Evolutionary conservation across 139 green algal genomes (phyloP).

Genomic region (Zygnema cylindricum): DNA sequence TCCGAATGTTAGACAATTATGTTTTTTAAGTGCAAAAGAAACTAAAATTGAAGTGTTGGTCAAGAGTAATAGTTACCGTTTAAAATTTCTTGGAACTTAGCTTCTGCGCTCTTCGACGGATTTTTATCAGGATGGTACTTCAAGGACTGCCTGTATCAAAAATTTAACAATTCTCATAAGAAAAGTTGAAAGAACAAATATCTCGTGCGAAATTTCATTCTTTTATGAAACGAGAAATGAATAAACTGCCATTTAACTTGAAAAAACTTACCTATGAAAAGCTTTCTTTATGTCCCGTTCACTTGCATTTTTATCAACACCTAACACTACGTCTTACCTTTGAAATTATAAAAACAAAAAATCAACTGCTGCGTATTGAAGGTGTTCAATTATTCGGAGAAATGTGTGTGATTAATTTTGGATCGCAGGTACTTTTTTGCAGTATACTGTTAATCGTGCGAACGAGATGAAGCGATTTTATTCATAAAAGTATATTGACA

Average conservation of each 20-base stretch:
- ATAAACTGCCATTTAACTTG: background rate
- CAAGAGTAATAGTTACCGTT: conserved; percentile 42
- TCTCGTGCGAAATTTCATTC: background rate
- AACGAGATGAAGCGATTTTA: no score
- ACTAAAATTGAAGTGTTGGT: no score
- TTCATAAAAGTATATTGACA: no score
- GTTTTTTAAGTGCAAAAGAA: no score
- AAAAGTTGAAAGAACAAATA: background rate
- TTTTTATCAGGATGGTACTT: conserved; percentile 28
- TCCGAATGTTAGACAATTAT: no score
- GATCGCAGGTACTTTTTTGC: no score
- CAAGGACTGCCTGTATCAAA: conserved; percentile 32
- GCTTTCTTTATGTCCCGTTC: conserved; percentile 51
- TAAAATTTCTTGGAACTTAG: conserved; percentile 47
- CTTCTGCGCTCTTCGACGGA: conserved; percentile 27
- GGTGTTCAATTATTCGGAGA: no score
- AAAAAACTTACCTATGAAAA: conserved; percentile 6
- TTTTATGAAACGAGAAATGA: background rate
- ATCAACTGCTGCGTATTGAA: no score
- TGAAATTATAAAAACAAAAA: no score
- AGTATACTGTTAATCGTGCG: no score
- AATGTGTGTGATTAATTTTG: no score
- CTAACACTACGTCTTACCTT: no score
- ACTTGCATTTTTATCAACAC: background rate
- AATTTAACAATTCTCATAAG: background rate